These are phyloP conservation scores for Didymella exigua DNA, from an alignment of 2,329 filamentous ascomycete genomes.

Conservation along the genomic window DNA sequence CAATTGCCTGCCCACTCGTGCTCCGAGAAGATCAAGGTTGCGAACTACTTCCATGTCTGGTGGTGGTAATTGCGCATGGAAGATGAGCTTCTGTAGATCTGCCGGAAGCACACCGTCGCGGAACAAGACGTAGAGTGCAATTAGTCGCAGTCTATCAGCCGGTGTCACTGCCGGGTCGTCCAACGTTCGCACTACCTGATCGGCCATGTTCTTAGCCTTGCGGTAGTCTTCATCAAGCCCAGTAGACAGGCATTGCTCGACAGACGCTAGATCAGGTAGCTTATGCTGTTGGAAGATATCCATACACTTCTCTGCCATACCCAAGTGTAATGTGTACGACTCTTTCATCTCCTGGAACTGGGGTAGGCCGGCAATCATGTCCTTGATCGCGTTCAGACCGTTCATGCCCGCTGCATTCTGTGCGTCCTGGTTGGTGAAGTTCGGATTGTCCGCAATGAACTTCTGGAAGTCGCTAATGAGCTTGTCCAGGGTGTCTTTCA, in stretches of 20 bases:
- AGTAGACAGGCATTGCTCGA: constrained; percentile 83
- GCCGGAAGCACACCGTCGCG: constrained; percentile 82
- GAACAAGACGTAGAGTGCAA: constrained; percentile 85
- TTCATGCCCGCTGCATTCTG: constrained; percentile 77
- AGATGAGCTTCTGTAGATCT: constrained; percentile 82
- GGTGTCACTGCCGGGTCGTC: constrained; percentile 78
- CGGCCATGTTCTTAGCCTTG: constrained; percentile 87
- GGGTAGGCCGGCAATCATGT: constrained; percentile 93
- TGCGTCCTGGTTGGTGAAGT: constrained; percentile 78
- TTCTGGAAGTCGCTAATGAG: constrained; percentile 90
- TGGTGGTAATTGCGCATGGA: constrained; percentile 78
- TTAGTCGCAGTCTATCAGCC: constrained; percentile 79
- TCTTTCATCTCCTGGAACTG: constrained; percentile 97
- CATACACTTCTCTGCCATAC: constrained; percentile 98
- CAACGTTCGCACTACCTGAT: constrained; percentile 83
- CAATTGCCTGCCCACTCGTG: constrained; percentile 70
- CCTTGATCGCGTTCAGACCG: constrained; percentile 88
- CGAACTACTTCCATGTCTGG: constrained; percentile 74
- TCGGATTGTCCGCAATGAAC: constrained; percentile 88
- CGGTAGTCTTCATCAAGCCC: constrained; percentile 91
- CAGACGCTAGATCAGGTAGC: constrained; percentile 81
- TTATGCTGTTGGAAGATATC: constrained; percentile 85
- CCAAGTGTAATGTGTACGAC: constrained; percentile 89
- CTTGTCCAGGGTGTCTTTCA: constrained; percentile 97
- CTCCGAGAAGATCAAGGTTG: constrained; percentile 84